Conservation (phyloP, 495 filamentous ascomycete species). For the Penicillium paradoxum region DNA sequence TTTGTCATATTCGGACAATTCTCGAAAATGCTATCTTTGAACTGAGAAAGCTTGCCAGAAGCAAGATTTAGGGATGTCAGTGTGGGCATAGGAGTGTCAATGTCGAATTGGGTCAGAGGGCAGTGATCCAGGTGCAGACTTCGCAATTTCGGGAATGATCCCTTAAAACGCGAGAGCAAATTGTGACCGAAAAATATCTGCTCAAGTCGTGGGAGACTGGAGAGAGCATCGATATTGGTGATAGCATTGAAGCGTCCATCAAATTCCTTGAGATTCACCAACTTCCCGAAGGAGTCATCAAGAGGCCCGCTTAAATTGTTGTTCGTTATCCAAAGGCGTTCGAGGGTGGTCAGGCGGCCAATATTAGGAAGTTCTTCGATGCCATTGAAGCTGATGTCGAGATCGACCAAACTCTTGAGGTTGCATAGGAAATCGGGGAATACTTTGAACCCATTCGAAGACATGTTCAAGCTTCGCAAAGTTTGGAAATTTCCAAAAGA, state of each 20-base stretch:
- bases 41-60: conserved; percentile 75
- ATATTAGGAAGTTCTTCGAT: conserved; percentile 75
- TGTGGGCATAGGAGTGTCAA: conserved; percentile 69
- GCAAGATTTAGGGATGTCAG: conserved; percentile 82
- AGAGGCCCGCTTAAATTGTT: conserved; percentile 76
- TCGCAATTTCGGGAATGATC: conserved; percentile 77
- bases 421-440: conserved; percentile 84
- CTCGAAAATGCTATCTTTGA: conserved; percentile 80
- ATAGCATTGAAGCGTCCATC: conserved; percentile 92
- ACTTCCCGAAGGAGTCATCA: conserved; percentile 59
- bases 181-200: conserved; percentile 88
- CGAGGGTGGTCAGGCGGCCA: conserved; percentile 69
- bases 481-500: conserved; percentile 75
- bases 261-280: conserved; percentile 79
- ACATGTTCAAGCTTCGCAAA: conserved; percentile 79
- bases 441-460: conserved; percentile 80
- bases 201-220: conserved; percentile 78
- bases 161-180: conserved; percentile 76
- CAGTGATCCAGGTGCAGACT: conserved; percentile 85
- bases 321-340: conserved; percentile 92
- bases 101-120: conserved; percentile 86
- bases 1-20: conserved; percentile 81
- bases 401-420: conserved; percentile 76
- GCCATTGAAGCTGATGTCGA: conserved; percentile 95
- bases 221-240: conserved; percentile 76